Evolutionary conservation across 73 alveolate genomes (phyloP).

Genomic region (Paramecium bursaria): DNA sequence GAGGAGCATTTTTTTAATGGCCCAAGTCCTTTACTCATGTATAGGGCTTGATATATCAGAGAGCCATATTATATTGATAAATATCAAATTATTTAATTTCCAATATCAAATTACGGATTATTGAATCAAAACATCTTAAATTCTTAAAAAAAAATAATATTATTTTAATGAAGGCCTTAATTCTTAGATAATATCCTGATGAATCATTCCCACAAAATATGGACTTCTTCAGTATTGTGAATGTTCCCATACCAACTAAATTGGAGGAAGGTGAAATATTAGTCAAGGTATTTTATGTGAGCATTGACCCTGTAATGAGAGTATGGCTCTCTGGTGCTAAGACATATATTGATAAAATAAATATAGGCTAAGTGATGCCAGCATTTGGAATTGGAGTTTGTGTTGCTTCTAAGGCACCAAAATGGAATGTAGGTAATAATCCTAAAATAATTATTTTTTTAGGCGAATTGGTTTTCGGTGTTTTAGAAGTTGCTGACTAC

Average conservation of each 20-base stretch:
- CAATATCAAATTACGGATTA: constrained; percentile 39
- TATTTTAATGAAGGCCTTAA: constrained; percentile 32
- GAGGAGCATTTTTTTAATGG: too few relatives aligned
- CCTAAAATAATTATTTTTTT: constrained; percentile 2
- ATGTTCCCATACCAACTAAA: constrained; percentile 29
- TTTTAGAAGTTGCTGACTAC: constrained; percentile 40
- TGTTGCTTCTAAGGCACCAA: constrained; percentile 16
- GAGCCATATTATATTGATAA: too few relatives aligned
- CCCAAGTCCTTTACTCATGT: too few relatives aligned
- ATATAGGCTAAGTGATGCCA: constrained; percentile 58
- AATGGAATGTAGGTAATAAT: constrained; percentile 39
- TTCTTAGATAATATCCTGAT: constrained; percentile 29
- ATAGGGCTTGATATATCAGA: too few relatives aligned
- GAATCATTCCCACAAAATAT: constrained; percentile 31
- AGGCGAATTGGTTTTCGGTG: constrained; percentile 55
- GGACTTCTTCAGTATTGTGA: constrained; percentile 16
- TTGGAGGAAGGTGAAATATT: constrained; percentile 47
- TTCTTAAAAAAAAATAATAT: too few relatives aligned
- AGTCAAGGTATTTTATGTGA: constrained; percentile 38
- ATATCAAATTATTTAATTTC: too few relatives aligned
- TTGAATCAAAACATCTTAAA: background rate
- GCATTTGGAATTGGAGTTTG: constrained; percentile 63
- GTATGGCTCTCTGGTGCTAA: constrained; percentile 70
- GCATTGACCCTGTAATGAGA: constrained; percentile 70
- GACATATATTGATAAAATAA: constrained; percentile 57